Conservation (phyloP, 805 yeast genomes). For the Saturnispora galanensis region DNA sequence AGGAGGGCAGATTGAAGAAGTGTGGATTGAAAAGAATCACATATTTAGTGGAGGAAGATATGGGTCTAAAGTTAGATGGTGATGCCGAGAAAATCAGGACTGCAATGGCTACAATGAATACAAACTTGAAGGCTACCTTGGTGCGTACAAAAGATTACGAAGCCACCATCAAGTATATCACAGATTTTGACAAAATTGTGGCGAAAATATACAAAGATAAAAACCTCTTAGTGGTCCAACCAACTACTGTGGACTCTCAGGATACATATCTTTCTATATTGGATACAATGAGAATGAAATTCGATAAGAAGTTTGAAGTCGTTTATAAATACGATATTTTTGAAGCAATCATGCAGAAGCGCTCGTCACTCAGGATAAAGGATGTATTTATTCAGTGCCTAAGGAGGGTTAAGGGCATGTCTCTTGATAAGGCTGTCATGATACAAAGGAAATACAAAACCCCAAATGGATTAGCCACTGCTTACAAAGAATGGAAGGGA, state of each 20-base stretch:
- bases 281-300: slow-evolving; percentile 29
- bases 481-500: slow-evolving; percentile 26
- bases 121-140: slow-evolving; percentile 56
- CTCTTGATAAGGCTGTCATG: slow-evolving; percentile 74
- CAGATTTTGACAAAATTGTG: slow-evolving; percentile 38
- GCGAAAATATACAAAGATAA: slow-evolving; percentile 29
- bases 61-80: slow-evolving; percentile 32
- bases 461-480: slow-evolving; percentile 48
- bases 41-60: slow-evolving; percentile 74
- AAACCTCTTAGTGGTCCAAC: slow-evolving; percentile 41
- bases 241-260: slow-evolving; percentile 39
- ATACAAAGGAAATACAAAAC: slow-evolving; percentile 68
- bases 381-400: slow-evolving; percentile 71
- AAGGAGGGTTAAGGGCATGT: slow-evolving; percentile 70
- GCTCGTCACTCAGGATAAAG: slow-evolving; percentile 56
- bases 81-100: slow-evolving; percentile 66
- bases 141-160: slow-evolving; percentile 63
- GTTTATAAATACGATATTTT: slow-evolving; percentile 46
- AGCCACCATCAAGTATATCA: slow-evolving; percentile 58
- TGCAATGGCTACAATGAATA: slow-evolving; percentile 59
- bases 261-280: slow-evolving; percentile 37
- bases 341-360: slow-evolving; percentile 60
- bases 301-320: slow-evolving; percentile 23
- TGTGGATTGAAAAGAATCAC: slow-evolving; percentile 59
- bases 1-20: slow-evolving; percentile 63